A percentile compares a stretch with the other conserved stretches of the same genome.
Conservation (phyloP, 345 rosid species). For the Balakata baccata region DNA sequence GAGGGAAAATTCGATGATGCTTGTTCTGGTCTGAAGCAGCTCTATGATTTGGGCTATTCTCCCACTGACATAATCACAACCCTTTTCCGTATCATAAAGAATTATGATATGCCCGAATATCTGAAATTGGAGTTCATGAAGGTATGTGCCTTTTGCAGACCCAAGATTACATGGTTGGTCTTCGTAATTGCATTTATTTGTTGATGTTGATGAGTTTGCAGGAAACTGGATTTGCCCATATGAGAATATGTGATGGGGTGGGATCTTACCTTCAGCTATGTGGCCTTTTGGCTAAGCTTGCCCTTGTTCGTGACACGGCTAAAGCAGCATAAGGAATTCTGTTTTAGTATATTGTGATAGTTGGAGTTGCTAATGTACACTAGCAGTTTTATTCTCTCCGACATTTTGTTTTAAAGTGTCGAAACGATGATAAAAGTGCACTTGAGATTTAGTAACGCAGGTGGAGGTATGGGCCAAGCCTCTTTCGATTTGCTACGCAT, state of each 20-base stretch:
- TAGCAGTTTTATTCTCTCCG: neutral
- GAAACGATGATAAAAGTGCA: neutral
- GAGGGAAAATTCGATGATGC: slow-evolving; percentile 89
- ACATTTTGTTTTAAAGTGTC: neutral
- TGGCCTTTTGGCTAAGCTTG: slow-evolving; percentile 85
- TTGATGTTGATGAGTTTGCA: slow-evolving; percentile 26
- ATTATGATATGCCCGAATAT: slow-evolving; percentile 88
- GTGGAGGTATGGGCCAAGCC: neutral
- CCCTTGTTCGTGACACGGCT: slow-evolving; percentile 69
- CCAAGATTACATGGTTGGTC: neutral
- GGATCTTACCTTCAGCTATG: slow-evolving; percentile 96
- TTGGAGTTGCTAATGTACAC: neutral
- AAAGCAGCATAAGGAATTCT: slow-evolving; percentile 49
- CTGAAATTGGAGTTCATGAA: slow-evolving; percentile 95
- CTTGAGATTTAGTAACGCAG: neutral
- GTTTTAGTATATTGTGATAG: neutral
- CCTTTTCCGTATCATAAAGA: slow-evolving; percentile 84
- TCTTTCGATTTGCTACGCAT: neutral
- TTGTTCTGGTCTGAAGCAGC: slow-evolving; percentile 83
- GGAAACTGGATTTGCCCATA: slow-evolving; percentile 98
- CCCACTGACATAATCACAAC: slow-evolving; percentile 97
- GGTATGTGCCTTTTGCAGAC: slow-evolving; percentile 32
- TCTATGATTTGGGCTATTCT: slow-evolving; percentile 86
- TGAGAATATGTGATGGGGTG: slow-evolving; percentile 95
- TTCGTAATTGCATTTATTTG: neutral